These are phyloP conservation scores for Verticillium nonalfalfae DNA, from an alignment of 2,329 filamentous ascomycete genomes.

Conservation along the genomic window DNA sequence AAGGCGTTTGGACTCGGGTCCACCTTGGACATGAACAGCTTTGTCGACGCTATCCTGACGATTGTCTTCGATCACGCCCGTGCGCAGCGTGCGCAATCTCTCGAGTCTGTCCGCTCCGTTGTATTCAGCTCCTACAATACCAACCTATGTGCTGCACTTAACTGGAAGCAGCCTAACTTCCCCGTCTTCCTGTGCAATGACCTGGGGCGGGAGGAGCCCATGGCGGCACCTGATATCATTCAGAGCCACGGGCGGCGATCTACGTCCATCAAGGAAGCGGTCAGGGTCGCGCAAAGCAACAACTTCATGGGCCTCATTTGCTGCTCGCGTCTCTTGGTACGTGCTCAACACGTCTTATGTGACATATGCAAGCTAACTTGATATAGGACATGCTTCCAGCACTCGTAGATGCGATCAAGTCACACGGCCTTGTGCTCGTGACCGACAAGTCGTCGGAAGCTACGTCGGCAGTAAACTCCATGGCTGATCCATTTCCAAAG, in stretches of 20 bases:
- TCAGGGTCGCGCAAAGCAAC: slow-evolving; percentile 87
- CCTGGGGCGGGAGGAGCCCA: slow-evolving; percentile 57
- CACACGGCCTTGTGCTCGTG: slow-evolving; percentile 85
- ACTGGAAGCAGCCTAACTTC: slow-evolving; percentile 99
- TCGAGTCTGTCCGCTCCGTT: slow-evolving; percentile 74
- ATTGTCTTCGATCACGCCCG: slow-evolving; percentile 91
- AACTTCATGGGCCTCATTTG: slow-evolving; percentile 98
- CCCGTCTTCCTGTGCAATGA: slow-evolving; percentile 95
- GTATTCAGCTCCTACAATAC: slow-evolving; percentile 93
- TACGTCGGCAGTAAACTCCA: slow-evolving; percentile 28
- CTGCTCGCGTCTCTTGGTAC: slow-evolving; percentile 76
- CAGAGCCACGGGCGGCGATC: slow-evolving; percentile 62
- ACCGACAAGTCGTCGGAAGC: slow-evolving; percentile 70
- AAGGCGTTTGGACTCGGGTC: slow-evolving; percentile 62
- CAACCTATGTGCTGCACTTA: slow-evolving; percentile 84
- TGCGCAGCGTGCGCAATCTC: slow-evolving; percentile 53
- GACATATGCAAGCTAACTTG: slow-evolving; percentile 12
- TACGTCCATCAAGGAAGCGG: slow-evolving; percentile 89
- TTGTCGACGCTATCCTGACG: slow-evolving; percentile 75
- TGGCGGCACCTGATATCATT: slow-evolving; percentile 26
- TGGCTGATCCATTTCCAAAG: slow-evolving; percentile 47
- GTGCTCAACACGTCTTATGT: slow-evolving; percentile 22
- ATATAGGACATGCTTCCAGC: slow-evolving; percentile 83
- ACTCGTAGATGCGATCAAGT: slow-evolving; percentile 88
- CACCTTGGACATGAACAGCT: slow-evolving; percentile 75